phyloP scores from a whole-genome alignment of 1,284 basidiomycete genomes.

The Cerioporus squamosus region DNA sequence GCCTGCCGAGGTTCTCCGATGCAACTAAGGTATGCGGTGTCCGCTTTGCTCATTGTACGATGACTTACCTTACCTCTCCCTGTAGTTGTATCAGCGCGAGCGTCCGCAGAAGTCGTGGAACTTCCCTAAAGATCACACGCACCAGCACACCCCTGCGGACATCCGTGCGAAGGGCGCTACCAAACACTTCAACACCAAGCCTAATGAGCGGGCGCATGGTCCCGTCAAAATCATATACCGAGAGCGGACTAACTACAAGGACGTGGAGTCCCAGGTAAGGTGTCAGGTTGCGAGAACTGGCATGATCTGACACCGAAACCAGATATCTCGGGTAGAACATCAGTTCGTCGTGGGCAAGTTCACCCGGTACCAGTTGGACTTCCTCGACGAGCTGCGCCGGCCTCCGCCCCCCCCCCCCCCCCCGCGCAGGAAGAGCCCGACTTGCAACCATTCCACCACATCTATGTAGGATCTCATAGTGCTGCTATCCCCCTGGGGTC shows the following conservation, averaged over 20 bases:
- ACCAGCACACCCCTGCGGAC: conserved; percentile 25
- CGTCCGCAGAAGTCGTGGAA: conserved; percentile 28
- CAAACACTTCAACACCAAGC: conserved; percentile 28
- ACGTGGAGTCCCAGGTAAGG: conserved; percentile 28
- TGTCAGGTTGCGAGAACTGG: background rate
- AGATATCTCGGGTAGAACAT: conserved; percentile 26
- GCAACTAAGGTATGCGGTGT: background rate
- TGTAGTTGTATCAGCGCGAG: background rate
- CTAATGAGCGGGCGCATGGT: conserved; percentile 30
- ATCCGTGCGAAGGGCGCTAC: conserved; percentile 29
- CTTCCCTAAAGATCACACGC: conserved; percentile 29
- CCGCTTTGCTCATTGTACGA: background rate
- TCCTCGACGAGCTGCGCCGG: background rate
- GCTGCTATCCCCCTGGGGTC: background rate
- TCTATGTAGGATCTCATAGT: background rate
- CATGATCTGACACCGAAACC: background rate
- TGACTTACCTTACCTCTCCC: background rate
- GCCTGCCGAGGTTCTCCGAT: no score
- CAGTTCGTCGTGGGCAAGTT: background rate
- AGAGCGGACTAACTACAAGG: conserved; percentile 35
- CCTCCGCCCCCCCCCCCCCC: background rate
- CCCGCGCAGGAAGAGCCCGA: background rate
- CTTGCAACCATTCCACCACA: background rate
- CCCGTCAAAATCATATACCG: conserved; percentile 31
- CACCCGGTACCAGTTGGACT: conserved; percentile 12